Conservation (phyloP, 116 monocot species). For the Papilionanthe hybrid region DNA sequence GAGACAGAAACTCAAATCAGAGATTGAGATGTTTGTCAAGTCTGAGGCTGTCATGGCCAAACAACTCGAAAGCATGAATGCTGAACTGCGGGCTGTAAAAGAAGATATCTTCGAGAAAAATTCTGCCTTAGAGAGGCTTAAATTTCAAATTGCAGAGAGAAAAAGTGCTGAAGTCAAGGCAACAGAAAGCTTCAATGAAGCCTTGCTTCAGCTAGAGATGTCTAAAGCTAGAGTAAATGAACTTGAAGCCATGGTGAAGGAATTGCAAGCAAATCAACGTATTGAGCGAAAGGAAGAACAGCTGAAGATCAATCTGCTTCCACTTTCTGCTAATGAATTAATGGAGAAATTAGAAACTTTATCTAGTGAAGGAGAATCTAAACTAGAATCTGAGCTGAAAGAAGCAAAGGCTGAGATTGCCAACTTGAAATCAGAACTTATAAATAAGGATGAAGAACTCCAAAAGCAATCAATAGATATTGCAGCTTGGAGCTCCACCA, state of each 20-base stretch:
- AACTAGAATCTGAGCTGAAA: conserved; percentile 21
- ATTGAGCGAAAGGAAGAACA: background rate
- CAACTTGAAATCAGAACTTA: no score
- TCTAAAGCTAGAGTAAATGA: conserved; percentile 32
- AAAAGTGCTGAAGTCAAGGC: conserved; percentile 22
- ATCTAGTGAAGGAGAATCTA: conserved; percentile 22
- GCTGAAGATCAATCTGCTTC: no score
- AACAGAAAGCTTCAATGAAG: background rate
- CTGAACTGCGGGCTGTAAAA: conserved; percentile 15
- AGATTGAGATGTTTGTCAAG: conserved; percentile 14
- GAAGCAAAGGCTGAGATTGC: conserved; percentile 6
- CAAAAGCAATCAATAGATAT: conserved; percentile 40
- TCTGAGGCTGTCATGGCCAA: conserved; percentile 9
- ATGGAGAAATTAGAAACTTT: conserved; percentile 23
- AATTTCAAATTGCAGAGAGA: conserved; percentile 20
- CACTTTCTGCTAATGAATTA: conserved; percentile 18
- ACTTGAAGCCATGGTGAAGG: conserved; percentile 31
- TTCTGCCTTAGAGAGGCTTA: conserved; percentile 19
- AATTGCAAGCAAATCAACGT: conserved; percentile 4
- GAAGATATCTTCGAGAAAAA: conserved; percentile 18
- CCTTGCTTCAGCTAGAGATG: conserved; percentile 47
- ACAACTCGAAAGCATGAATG: conserved; percentile 1
- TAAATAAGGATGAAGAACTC: conserved; percentile 5
- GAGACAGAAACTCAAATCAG: conserved; percentile 26
- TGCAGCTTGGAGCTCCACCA: conserved; percentile 25